Evolutionary conservation across 805 yeast genomes (phyloP).

Genomic region (Kodamaea jinghongensis): DNA sequence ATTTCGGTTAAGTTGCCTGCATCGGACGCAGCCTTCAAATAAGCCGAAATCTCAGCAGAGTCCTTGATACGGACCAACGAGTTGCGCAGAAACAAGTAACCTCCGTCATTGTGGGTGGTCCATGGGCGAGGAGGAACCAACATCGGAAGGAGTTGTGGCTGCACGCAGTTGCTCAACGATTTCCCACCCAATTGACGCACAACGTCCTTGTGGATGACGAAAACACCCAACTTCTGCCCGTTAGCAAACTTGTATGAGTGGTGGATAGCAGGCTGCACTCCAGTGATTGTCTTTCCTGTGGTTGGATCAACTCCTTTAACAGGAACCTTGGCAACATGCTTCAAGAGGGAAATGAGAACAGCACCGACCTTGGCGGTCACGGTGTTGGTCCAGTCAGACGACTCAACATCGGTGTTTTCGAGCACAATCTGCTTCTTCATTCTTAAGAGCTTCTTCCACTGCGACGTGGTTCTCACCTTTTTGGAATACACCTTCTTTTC

Average conservation of each 20-base stretch:
- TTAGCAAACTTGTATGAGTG: constrained; percentile 81
- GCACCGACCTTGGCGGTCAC: constrained; percentile 72
- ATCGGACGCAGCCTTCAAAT: constrained; percentile 79
- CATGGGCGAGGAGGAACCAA: constrained; percentile 86
- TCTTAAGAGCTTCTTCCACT: constrained; percentile 45
- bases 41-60: constrained; percentile 87
- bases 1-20: constrained; percentile 63
- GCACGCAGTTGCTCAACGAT: constrained; percentile 59
- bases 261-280: constrained; percentile 84
- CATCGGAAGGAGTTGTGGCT: constrained; percentile 93
- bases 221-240: constrained; percentile 79
- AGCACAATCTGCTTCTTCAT: constrained; percentile 12
- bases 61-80: constrained; percentile 73
- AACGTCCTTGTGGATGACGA: constrained; percentile 70
- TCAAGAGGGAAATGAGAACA: constrained; percentile 64
- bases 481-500: constrained; percentile 51
- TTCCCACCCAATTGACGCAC: constrained; percentile 67
- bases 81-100: constrained; percentile 66
- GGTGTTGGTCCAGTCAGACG: constrained; percentile 22
- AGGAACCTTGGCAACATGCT: constrained; percentile 78
- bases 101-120: constrained; percentile 81
- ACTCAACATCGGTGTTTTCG: constrained; percentile 11
- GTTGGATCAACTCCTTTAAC: constrained; percentile 81
- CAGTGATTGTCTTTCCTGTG: constrained; percentile 62
- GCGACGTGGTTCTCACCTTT: constrained; percentile 44